phyloP scores from a whole-genome alignment of 2,329 filamentous ascomycete species.

The Curvularia lunata region DNA sequence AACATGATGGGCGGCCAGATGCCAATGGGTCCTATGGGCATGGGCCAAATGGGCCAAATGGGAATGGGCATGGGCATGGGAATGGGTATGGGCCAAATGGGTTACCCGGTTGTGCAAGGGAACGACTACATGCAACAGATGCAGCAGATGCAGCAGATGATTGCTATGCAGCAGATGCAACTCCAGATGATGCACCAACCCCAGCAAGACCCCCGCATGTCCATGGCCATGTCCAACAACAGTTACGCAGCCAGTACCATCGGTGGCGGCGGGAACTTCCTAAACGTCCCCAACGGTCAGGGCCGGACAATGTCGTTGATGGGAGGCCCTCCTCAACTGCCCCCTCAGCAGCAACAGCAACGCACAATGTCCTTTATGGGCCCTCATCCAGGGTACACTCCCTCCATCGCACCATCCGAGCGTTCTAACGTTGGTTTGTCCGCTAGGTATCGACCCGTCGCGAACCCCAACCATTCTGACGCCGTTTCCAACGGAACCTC shows the following conservation, averaged over 20 bases:
- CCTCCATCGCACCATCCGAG: slow-evolving; percentile 94
- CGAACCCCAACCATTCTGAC: slow-evolving; percentile 55
- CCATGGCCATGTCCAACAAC: slow-evolving; percentile 33
- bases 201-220: slow-evolving; percentile 34
- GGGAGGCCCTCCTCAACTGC: slow-evolving; percentile 43
- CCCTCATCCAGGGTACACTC: slow-evolving; percentile 67
- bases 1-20: slow-evolving; percentile 37
- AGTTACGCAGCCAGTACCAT: slow-evolving; percentile 30
- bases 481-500: slow-evolving; percentile 38
- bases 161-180: slow-evolving; percentile 58
- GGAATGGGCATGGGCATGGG: slow-evolving; percentile 43
- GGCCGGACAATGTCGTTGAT: slow-evolving; percentile 59
- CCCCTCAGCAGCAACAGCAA: slow-evolving; percentile 30
- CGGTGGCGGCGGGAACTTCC: slow-evolving; percentile 31
- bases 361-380: slow-evolving; percentile 41
- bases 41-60: slow-evolving; percentile 33
- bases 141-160: slow-evolving; percentile 55
- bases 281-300: slow-evolving; percentile 40
- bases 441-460: slow-evolving; percentile 88
- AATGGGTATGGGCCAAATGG: slow-evolving; percentile 40
- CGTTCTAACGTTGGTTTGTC: slow-evolving; percentile 92
- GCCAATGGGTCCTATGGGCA: slow-evolving; percentile 39
- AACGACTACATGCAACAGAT: slow-evolving; percentile 77
- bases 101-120: slow-evolving; percentile 73
- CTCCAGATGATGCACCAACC: slow-evolving; percentile 62